phyloP scores from a whole-genome alignment of 1,139 yeast genomes.

The Pneumocystis murina region DNA sequence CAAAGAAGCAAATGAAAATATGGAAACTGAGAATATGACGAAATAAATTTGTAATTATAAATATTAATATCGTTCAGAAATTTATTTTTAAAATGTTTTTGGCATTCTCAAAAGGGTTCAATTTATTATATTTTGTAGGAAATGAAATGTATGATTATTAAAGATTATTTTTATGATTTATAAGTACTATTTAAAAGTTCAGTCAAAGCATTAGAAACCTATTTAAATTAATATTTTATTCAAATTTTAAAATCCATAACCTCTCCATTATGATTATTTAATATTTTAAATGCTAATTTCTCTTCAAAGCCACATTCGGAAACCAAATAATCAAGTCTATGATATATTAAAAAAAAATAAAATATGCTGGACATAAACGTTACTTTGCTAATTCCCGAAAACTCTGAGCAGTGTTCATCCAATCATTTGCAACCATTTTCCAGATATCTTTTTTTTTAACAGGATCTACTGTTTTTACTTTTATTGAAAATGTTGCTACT shows the following conservation, averaged over 20 bases:
- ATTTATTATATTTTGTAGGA: neutral
- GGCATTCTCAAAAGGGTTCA: neutral
- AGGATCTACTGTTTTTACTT: conserved; percentile 8
- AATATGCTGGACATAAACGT: neutral
- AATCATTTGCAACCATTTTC: conserved; percentile 4
- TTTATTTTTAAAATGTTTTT: neutral
- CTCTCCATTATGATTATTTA: neutral
- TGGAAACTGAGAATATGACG: neutral
- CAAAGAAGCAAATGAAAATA: neutral
- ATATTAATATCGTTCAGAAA: neutral
- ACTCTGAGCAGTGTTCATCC: conserved; percentile 8
- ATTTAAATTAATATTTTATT: neutral
- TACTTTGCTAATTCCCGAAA: neutral
- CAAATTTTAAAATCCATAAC: neutral
- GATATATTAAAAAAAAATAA: neutral
- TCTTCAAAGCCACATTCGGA: neutral
- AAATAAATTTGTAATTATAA: neutral
- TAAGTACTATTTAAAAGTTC: neutral
- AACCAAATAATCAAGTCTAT: neutral
- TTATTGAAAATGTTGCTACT: conserved; percentile 52
- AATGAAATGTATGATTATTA: neutral
- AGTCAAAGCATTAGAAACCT: neutral
- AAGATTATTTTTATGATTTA: neutral
- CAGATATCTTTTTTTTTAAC: conserved; percentile 2
- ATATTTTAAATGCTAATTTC: neutral